Conservation (phyloP, 1,139 yeast species). For the Saccharomyces pastorianus region DNA sequence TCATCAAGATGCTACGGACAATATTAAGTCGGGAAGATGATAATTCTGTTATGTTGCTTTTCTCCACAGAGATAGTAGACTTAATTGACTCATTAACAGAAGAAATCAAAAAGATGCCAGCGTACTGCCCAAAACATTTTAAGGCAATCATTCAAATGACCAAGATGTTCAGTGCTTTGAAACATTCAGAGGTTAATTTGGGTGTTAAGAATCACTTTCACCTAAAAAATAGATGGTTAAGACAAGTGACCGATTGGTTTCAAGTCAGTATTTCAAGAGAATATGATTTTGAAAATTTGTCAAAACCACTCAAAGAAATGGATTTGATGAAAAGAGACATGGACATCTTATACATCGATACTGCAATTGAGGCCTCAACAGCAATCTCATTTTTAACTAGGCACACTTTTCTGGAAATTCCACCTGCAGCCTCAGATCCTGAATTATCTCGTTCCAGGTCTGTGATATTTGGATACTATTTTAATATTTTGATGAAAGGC, state of each 20-base stretch:
- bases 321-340: slow-evolving; percentile 36
- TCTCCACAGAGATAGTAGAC: slow-evolving; percentile 36
- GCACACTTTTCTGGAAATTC: slow-evolving; percentile 51
- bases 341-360: slow-evolving; percentile 51
- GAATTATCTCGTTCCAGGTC: slow-evolving; percentile 54
- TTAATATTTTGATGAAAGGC: slow-evolving; percentile 61
- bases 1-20: slow-evolving; percentile 36
- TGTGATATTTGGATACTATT: slow-evolving; percentile 62
- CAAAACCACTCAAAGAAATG: slow-evolving; percentile 30
- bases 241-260: slow-evolving; percentile 59
- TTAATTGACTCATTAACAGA: slow-evolving; percentile 33
- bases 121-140: slow-evolving; percentile 35
- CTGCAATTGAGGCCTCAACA: slow-evolving; percentile 58
- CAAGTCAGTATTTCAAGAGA: slow-evolving; percentile 42
- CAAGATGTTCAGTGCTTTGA: slow-evolving; percentile 45
- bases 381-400: slow-evolving; percentile 50
- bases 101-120: slow-evolving; percentile 33
- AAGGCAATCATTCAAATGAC: slow-evolving; percentile 54
- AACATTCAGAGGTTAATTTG: slow-evolving; percentile 37
- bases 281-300: slow-evolving; percentile 29
- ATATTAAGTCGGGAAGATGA: slow-evolving; percentile 36
- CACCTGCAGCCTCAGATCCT: slow-evolving; percentile 50
- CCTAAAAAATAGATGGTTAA: slow-evolving; percentile 53
- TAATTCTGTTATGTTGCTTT: slow-evolving; percentile 30
- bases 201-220: slow-evolving; percentile 50